Evolutionary conservation across 2,329 filamentous ascomycete species (phyloP).

Genomic region (Corinectria fuckeliana): DNA sequence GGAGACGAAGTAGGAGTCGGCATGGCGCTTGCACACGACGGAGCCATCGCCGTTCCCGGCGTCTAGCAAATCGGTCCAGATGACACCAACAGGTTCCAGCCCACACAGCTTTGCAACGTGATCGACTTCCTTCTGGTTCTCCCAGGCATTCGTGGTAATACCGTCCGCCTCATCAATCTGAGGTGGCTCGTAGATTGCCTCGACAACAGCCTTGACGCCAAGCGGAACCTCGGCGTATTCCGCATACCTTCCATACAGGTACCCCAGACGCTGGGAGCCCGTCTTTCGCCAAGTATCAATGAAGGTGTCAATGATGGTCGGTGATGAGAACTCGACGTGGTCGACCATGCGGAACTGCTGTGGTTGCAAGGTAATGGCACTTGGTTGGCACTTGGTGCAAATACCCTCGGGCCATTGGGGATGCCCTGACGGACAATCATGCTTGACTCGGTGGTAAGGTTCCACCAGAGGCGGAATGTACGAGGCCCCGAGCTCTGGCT

Average conservation of each 20-base stretch:
- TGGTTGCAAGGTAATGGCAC: slow-evolving; percentile 92
- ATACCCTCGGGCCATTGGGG: slow-evolving; percentile 95
- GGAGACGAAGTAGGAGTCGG: slow-evolving; percentile 92
- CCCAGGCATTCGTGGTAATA: slow-evolving; percentile 83
- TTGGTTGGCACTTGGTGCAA: slow-evolving; percentile 97
- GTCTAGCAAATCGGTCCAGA: slow-evolving; percentile 92
- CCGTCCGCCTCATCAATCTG: slow-evolving; percentile 90
- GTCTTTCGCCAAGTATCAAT: slow-evolving; percentile 91
- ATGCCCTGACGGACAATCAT: slow-evolving; percentile 91
- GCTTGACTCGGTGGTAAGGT: slow-evolving; percentile 88
- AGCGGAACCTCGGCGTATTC: slow-evolving; percentile 93
- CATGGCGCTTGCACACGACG: slow-evolving; percentile 93
- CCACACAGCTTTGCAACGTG: slow-evolving; percentile 83
- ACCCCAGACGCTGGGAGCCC: slow-evolving; percentile 84
- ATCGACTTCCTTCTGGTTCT: slow-evolving; percentile 82
- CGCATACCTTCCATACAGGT: slow-evolving; percentile 87
- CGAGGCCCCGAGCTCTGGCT: slow-evolving; percentile 89
- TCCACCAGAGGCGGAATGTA: slow-evolving; percentile 96
- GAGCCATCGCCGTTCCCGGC: slow-evolving; percentile 81
- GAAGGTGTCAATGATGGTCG: slow-evolving; percentile 84
- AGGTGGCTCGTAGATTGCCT: slow-evolving; percentile 96
- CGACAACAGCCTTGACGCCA: slow-evolving; percentile 92
- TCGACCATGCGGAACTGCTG: slow-evolving; percentile 97
- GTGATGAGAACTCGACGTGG: slow-evolving; percentile 93
- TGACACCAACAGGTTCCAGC: slow-evolving; percentile 86